Evolutionary conservation across 2,329 filamentous ascomycete species (phyloP).

Genomic region (Dactylellina drechsleri): DNA sequence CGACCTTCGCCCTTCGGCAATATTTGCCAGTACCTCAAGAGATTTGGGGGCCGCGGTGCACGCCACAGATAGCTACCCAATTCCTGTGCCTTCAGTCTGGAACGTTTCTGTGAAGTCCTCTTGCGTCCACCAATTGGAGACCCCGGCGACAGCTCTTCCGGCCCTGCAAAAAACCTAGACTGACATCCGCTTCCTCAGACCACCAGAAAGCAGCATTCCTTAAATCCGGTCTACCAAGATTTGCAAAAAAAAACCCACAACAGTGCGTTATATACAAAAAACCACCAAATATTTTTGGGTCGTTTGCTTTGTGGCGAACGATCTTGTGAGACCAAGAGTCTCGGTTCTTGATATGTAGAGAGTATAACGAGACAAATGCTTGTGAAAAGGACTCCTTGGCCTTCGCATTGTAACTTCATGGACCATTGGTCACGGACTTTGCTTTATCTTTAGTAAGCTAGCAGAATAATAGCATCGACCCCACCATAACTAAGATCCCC

Average conservation of each 20-base stretch:
- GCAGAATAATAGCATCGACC: too few relatives aligned
- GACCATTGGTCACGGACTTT: too few relatives aligned
- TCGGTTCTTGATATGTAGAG: too few relatives aligned
- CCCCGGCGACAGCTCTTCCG: slow-evolving; percentile 14
- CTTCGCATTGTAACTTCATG: too few relatives aligned
- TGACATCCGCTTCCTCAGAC: not conserved
- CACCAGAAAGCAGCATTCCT: slow-evolving; percentile 6
- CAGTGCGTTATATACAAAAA: not conserved
- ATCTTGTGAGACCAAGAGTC: too few relatives aligned
- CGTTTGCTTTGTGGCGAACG: too few relatives aligned
- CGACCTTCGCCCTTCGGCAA: slow-evolving; percentile 3
- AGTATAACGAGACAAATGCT: too few relatives aligned
- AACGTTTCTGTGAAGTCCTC: slow-evolving; percentile 11
- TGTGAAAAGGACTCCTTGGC: too few relatives aligned
- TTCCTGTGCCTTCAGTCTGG: slow-evolving; percentile 34
- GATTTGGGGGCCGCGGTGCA: slow-evolving; percentile 10
- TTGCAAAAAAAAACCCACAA: not conserved
- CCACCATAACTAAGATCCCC: too few relatives aligned
- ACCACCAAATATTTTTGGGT: too few relatives aligned
- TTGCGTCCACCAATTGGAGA: slow-evolving; percentile 31
- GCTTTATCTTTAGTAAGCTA: too few relatives aligned
- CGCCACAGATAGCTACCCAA: slow-evolving; percentile 22
- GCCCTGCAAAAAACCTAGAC: not conserved
- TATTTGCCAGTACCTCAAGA: slow-evolving; percentile 10
- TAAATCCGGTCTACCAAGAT: slow-evolving; percentile 5